Conservation (phyloP, 2,329 filamentous ascomycete genomes). For the Nectriaceae sp. region DNA sequence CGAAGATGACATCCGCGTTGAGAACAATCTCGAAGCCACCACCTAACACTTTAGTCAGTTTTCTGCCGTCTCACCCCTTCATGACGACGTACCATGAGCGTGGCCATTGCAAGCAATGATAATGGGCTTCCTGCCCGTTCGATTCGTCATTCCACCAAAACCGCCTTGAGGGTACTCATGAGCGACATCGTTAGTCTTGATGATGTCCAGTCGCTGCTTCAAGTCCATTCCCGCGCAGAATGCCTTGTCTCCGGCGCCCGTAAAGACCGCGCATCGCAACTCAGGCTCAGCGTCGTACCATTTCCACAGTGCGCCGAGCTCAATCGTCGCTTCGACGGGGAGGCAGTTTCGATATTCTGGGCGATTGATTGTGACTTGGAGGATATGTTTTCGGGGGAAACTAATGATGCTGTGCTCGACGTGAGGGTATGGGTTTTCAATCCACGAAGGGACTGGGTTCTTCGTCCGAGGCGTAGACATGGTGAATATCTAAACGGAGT, state of each 20-base stretch:
- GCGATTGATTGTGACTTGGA: constrained; percentile 48
- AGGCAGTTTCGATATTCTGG: constrained; percentile 45
- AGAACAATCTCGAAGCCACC: constrained; percentile 35
- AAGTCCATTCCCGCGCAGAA: constrained; percentile 58
- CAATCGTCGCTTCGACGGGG: constrained; percentile 35
- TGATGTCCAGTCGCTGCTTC: constrained; percentile 44
- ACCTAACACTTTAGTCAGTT: constrained; percentile 14
- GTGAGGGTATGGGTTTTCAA: constrained; percentile 34
- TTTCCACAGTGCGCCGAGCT: constrained; percentile 47
- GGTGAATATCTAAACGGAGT: background rate
- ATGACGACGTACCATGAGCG: constrained; percentile 28
- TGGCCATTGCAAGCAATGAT: constrained; percentile 33
- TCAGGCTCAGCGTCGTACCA: constrained; percentile 53
- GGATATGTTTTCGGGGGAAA: constrained; percentile 43
- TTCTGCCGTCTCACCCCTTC: background rate
- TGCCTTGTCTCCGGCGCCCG: constrained; percentile 49
- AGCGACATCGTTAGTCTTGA: constrained; percentile 30
- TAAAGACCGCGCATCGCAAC: constrained; percentile 53
- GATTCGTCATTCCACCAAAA: constrained; percentile 36
- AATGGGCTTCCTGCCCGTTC: constrained; percentile 36
- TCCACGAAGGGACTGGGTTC: constrained; percentile 35
- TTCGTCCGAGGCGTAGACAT: constrained; percentile 27
- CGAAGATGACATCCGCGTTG: constrained; percentile 60
- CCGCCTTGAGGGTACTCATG: constrained; percentile 28
- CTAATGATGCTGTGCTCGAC: constrained; percentile 35